A percentile compares a stretch with the other conserved stretches of the same genome.
Conservation (phyloP, 208 protist species). For the Tritrichomonas foetus region DNA sequence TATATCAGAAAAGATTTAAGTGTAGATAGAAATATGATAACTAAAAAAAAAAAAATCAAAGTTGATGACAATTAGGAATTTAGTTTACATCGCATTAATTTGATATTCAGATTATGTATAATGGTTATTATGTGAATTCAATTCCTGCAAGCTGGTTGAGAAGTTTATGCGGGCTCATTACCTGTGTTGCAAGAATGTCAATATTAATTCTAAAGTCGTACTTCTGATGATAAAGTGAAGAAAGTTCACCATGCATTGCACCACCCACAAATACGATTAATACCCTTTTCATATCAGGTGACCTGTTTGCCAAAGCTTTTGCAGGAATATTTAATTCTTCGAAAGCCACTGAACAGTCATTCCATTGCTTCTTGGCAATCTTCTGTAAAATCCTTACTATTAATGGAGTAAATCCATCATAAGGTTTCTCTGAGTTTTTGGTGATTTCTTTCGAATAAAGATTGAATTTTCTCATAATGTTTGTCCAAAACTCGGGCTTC, state of each 20-base stretch:
- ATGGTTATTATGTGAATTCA: neutral
- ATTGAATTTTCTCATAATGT: neutral
- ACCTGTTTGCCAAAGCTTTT: neutral
- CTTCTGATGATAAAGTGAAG: neutral
- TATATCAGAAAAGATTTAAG: too few species aligned
- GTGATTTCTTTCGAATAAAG: neutral
- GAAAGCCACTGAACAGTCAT: neutral
- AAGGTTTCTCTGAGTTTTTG: neutral
- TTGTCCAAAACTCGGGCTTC: neutral
- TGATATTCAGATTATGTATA: too few species aligned
- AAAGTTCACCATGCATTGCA: neutral
- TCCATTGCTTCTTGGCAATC: conserved; percentile 1
- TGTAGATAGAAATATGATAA: too few species aligned
- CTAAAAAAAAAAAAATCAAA: too few species aligned
- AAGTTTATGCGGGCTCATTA: neutral
- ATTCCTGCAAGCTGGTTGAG: neutral
- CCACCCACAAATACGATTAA: neutral
- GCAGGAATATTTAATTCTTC: neutral
- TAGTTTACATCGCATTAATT: too few species aligned
- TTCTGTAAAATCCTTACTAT: neutral
- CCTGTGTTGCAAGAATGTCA: neutral
- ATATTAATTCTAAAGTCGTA: neutral
- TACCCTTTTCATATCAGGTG: neutral
- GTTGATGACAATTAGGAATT: too few species aligned
- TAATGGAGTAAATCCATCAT: neutral